Evolutionary conservation across 768 basidiomycete species (phyloP).

Genomic region (Boletus reticuloceps): DNA sequence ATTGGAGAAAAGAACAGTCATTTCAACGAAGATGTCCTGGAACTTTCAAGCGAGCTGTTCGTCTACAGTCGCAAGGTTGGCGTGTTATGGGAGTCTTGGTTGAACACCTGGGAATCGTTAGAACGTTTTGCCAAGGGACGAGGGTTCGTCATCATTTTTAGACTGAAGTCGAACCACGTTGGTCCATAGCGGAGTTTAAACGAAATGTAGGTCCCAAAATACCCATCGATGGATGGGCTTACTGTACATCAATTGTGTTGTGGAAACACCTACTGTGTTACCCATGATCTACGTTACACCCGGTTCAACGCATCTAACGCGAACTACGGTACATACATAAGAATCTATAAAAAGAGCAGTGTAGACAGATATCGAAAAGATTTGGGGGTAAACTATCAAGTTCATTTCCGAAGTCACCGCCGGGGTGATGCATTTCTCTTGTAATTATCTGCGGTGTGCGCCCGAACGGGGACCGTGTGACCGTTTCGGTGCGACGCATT

Average conservation of each 20-base stretch:
- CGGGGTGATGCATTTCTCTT: conserved; percentile 42
- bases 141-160: conserved; percentile 17
- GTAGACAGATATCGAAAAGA: conserved; percentile 6
- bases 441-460: conserved; percentile 35
- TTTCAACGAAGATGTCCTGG: conserved; percentile 19
- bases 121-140: neutral
- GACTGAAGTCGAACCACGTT: conserved; percentile 2
- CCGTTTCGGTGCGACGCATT: conserved; percentile 18
- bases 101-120: conserved; percentile 16
- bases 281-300: conserved; percentile 13
- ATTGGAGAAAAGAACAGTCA: conserved; percentile 64
- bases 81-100: conserved; percentile 1
- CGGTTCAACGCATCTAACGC: conserved; percentile 2
- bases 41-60: conserved; percentile 3
- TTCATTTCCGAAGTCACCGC: conserved; percentile 37
- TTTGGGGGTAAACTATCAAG: conserved; percentile 6
- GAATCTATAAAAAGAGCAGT: conserved; percentile 2
- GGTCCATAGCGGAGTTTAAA: conserved; percentile 13
- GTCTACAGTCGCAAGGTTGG: conserved; percentile 6
- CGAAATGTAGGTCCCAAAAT: neutral
- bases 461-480: conserved; percentile 24
- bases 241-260: no score
- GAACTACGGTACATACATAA: conserved; percentile 18
- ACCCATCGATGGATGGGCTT: no score
- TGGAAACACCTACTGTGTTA: no score